Evolutionary conservation across 305 asterid genomes (phyloP).

Genomic region (Rubia tinctorum): DNA sequence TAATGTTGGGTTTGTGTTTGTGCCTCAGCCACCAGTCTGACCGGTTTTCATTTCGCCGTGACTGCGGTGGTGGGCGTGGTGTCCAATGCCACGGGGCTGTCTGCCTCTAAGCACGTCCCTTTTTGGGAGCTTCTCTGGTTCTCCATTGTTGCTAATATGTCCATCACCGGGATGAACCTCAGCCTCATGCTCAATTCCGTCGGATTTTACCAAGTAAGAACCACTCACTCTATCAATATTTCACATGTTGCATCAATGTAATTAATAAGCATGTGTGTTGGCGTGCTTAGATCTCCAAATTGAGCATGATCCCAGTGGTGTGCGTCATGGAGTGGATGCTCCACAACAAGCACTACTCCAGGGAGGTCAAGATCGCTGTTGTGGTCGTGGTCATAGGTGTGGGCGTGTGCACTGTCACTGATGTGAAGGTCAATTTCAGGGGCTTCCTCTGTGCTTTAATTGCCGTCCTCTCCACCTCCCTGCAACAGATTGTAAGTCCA

Average conservation of each 20-base stretch:
- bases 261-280: too few species aligned
- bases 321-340: slow-evolving; percentile 92
- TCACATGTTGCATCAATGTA: too few species aligned
- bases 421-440: slow-evolving; percentile 76
- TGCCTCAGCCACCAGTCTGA: slow-evolving; percentile 77
- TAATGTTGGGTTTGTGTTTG: too few species aligned
- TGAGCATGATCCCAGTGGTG: slow-evolving; percentile 98
- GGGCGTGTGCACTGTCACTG: slow-evolving; percentile 96
- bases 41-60: slow-evolving; percentile 90
- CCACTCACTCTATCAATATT: too few species aligned
- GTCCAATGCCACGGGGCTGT: slow-evolving; percentile 76
- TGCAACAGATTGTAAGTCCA: slow-evolving; percentile 86
- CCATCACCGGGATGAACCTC: slow-evolving; percentile 93
- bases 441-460: slow-evolving; percentile 87
- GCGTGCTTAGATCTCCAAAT: slow-evolving; percentile 85
- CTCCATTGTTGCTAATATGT: slow-evolving; percentile 85
- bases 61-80: slow-evolving; percentile 92
- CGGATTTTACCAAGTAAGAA: slow-evolving; percentile 78
- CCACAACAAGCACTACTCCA: slow-evolving; percentile 72
- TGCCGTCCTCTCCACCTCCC: slow-evolving; percentile 85
- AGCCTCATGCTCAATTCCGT: slow-evolving; percentile 97
- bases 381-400: slow-evolving; percentile 93
- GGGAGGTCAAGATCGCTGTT: slow-evolving; percentile 77
- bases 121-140: slow-evolving; percentile 98
- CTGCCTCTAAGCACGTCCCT: slow-evolving; percentile 83